These are phyloP conservation scores for Entophlyctis helioformis DNA, from an alignment of 192 early-diverging fungal genomes.

Conservation along the genomic window DNA sequence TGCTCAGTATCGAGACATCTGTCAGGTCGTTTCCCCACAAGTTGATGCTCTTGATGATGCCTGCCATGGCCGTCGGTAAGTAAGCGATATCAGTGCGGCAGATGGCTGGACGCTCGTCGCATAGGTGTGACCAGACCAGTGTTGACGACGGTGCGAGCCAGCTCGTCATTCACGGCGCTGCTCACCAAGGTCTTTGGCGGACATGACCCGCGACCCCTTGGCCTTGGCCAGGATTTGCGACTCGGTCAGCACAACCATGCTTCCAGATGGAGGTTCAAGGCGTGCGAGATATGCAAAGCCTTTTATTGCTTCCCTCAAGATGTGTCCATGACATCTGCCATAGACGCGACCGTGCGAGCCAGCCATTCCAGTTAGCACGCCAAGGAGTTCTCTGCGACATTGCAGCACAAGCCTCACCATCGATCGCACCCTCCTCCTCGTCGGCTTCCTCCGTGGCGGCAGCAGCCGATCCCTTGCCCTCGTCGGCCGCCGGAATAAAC, in stretches of 20 bases:
- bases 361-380: too few species aligned
- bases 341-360: too few species aligned
- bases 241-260: conserved; percentile 14
- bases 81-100: neutral
- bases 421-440: too few species aligned
- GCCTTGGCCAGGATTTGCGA: conserved; percentile 10
- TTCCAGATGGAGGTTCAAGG: too few species aligned
- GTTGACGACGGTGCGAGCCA: neutral
- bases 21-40: conserved; percentile 30
- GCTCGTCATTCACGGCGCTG: neutral
- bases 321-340: too few species aligned
- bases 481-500: too few species aligned
- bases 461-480: too few species aligned
- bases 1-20: conserved; percentile 18
- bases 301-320: too few species aligned
- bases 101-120: neutral
- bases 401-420: too few species aligned
- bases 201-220: neutral
- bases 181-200: conserved; percentile 8
- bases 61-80: neutral
- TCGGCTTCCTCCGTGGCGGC: too few species aligned
- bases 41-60: conserved; percentile 22
- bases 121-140: neutral
- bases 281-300: too few species aligned
- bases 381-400: too few species aligned